phyloP scores from a whole-genome alignment of 441 rosid genomes.

The Croton setiger region DNA sequence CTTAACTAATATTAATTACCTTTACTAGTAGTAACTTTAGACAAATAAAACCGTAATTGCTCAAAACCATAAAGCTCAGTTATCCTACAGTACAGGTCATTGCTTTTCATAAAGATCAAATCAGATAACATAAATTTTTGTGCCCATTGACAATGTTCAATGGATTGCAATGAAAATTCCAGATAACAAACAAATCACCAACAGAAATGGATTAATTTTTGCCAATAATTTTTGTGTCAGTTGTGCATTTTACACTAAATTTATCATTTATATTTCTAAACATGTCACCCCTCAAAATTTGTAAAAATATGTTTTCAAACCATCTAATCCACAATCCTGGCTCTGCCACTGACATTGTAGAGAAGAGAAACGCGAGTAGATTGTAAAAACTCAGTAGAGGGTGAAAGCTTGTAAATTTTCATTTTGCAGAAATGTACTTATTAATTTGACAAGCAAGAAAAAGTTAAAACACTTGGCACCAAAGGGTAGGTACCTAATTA shows the following conservation, averaged over 20 bases:
- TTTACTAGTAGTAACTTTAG: background rate
- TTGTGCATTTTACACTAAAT: no score
- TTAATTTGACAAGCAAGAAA: background rate
- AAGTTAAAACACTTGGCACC: background rate
- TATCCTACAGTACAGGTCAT: background rate
- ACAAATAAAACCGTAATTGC: background rate
- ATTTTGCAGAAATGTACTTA: constrained; percentile 7
- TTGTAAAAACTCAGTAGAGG: background rate
- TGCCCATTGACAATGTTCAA: background rate
- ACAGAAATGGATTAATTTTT: background rate
- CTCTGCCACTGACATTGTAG: background rate
- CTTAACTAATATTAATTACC: background rate
- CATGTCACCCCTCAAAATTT: no score
- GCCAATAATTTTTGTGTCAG: no score
- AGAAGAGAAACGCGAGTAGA: background rate
- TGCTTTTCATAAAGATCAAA: background rate
- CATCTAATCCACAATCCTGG: no score
- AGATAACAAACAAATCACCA: background rate
- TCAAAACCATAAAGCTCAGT: no score
- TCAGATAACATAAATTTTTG: background rate
- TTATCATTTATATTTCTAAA: no score
- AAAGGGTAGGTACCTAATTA: background rate
- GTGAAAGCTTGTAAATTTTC: background rate
- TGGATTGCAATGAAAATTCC: background rate
- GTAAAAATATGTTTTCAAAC: no score